A percentile compares a stretch with the other conserved stretches of the same genome.
These are phyloP conservation scores for Arthrobotrys musiformis DNA, from an alignment of 2,329 filamentous ascomycete genomes.

Conservation along the genomic window DNA sequence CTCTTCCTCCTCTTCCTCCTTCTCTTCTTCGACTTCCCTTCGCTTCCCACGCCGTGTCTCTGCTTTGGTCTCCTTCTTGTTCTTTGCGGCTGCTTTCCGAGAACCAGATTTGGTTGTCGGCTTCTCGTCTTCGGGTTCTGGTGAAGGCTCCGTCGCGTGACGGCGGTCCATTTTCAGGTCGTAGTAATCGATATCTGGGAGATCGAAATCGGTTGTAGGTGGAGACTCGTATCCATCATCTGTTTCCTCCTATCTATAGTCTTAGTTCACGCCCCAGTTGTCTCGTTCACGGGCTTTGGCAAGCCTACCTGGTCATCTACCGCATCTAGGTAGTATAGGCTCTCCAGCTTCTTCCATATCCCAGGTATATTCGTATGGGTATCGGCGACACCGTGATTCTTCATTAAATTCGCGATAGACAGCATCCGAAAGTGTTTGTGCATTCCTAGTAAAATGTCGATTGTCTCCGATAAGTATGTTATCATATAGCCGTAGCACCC, in stretches of 20 bases:
- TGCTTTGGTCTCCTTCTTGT: slow-evolving; percentile 64
- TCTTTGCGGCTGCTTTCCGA: slow-evolving; percentile 66
- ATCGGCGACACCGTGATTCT: slow-evolving; percentile 81
- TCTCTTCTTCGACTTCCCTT: slow-evolving; percentile 57
- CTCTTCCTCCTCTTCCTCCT: slow-evolving; percentile 54
- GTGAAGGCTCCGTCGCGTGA: slow-evolving; percentile 58
- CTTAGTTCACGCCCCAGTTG: not conserved
- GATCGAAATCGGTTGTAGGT: slow-evolving; percentile 43
- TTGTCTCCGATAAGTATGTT: slow-evolving; percentile 24
- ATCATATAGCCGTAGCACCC: not conserved
- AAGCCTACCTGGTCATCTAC: slow-evolving; percentile 83
- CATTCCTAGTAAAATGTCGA: slow-evolving; percentile 70
- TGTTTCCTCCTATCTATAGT: slow-evolving; percentile 51
- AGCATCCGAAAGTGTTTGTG: slow-evolving; percentile 95
- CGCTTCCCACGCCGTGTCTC: slow-evolving; percentile 60
- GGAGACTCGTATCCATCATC: slow-evolving; percentile 56
- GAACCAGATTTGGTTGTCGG: slow-evolving; percentile 57
- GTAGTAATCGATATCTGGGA: slow-evolving; percentile 56
- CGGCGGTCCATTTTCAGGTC: slow-evolving; percentile 55
- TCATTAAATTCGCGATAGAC: slow-evolving; percentile 80
- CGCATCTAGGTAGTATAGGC: slow-evolving; percentile 84
- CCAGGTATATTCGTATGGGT: slow-evolving; percentile 88
- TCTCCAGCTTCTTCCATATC: slow-evolving; percentile 88
- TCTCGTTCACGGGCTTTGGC: not conserved
- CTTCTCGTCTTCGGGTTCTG: slow-evolving; percentile 61